phyloP scores from a whole-genome alignment of 2,329 filamentous ascomycete species.

The Calcarisporium arbuscula region DNA sequence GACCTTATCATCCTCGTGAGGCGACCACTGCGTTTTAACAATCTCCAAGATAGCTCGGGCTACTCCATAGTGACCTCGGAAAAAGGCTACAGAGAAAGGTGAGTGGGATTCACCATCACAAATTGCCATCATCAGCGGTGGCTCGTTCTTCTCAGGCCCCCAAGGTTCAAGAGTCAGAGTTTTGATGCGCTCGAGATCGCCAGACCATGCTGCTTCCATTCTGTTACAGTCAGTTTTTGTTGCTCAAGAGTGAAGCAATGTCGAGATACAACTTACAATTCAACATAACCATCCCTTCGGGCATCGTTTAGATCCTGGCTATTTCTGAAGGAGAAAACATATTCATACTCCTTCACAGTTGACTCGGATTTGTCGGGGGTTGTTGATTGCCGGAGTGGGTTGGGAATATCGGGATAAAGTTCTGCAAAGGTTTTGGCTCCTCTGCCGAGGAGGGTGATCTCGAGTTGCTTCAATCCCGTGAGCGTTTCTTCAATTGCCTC shows the following conservation, averaged over 20 bases:
- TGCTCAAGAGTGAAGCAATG: neutral
- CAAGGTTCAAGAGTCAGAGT: slow-evolving; percentile 54
- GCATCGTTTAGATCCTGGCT: slow-evolving; percentile 50
- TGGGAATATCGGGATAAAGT: slow-evolving; percentile 47
- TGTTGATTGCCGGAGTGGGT: too few relatives aligned
- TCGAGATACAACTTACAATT: slow-evolving; percentile 42
- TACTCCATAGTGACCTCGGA: slow-evolving; percentile 57
- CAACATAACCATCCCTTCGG: slow-evolving; percentile 52
- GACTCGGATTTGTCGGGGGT: too few relatives aligned
- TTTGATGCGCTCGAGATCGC: slow-evolving; percentile 62
- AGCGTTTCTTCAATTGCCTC: slow-evolving; percentile 46
- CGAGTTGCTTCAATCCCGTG: slow-evolving; percentile 46
- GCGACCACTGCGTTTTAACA: slow-evolving; percentile 59
- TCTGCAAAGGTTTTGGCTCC: slow-evolving; percentile 63
- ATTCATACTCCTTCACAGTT: slow-evolving; percentile 35
- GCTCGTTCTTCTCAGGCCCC: slow-evolving; percentile 44
- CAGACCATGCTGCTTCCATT: slow-evolving; percentile 67
- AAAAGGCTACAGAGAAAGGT: slow-evolving; percentile 63
- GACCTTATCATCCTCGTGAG: slow-evolving; percentile 43
- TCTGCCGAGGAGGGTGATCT: slow-evolving; percentile 45
- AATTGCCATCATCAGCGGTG: slow-evolving; percentile 59
- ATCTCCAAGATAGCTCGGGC: slow-evolving; percentile 66
- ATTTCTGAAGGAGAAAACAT: slow-evolving; percentile 44
- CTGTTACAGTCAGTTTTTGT: slow-evolving; percentile 22
- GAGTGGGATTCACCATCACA: slow-evolving; percentile 42